Base-by-base conservation (phyloP, 352 stramenopile species). In the Phytophthora macrochlamydospora region DNA sequence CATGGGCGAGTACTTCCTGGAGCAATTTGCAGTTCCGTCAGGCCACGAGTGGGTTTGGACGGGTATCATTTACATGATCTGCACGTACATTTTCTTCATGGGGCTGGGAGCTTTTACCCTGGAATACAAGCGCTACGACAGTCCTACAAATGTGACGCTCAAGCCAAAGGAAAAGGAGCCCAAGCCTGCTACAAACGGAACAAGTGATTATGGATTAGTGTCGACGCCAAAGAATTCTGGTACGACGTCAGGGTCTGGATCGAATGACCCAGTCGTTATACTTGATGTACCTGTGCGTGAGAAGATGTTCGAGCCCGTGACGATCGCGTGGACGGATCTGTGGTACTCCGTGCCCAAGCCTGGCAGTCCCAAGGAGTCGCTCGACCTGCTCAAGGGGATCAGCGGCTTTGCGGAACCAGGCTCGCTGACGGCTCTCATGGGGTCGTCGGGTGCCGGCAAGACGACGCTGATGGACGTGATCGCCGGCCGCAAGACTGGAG, bases 391-490 rank as follows among this genome's bases (percentile, higher is more conserved):
- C 7, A 71, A 76, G 33, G 65, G 73, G 0, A 79, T 91, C 58
- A 75, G 62, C 4, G 81, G 77, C 2, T 69, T 69, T 49, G 67
- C 74, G n/a, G 18, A 63, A 7, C 81, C 81, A 7, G 81, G 82
- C 3, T 59, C 78, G 18, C 78, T 97, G 69, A 97, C 87, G 8
- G 92, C 89, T 12, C 66, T 98, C 3, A 96, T 95, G 83, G 89
- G 89, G 11, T 86, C 68, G 8, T 84, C 60, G 46, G 85, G 81
- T 50, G 83, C 84, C 12, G 85, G 83, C 18, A 93, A 80, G 52
- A 89, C 73, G 24, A 98, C 92, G 2, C 74, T 98, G 12, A 88
- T 96, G 62, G 91, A 98, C 75, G 90, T 97, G 4, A 90, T 98
- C 45, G 85, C 92, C 7, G 69, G 93, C 31, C 75, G 92, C 28